Conservation (phyloP, 805 yeast genomes). For the Saccharomycopsis schoenii region DNA sequence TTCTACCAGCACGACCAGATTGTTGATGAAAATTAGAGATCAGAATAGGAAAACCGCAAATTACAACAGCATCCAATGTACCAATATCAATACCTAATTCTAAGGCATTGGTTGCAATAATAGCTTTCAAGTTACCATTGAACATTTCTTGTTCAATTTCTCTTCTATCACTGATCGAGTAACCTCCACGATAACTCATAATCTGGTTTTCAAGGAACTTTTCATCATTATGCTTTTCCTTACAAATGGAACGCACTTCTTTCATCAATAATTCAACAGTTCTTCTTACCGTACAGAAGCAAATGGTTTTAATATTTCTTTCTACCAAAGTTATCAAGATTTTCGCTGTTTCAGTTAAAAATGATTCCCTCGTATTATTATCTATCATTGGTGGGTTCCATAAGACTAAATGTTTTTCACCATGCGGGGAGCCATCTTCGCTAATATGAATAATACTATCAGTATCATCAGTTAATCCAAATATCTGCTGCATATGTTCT, state of each 20-base stretch:
- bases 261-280: conserved; percentile 85
- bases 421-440: conserved; percentile 85
- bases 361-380: conserved; percentile 49
- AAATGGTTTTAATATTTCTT: conserved; percentile 67
- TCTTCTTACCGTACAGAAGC: conserved; percentile 78
- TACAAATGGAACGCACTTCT: conserved; percentile 53
- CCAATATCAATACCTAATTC: conserved; percentile 96
- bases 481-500: conserved; percentile 60
- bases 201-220: conserved; percentile 41
- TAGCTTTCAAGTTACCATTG: conserved; percentile 72
- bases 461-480: conserved; percentile 39
- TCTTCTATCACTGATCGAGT: conserved; percentile 76
- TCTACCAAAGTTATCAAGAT: conserved; percentile 56
- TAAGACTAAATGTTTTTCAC: conserved; percentile 61
- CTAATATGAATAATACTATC: conserved; percentile 42
- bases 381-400: conserved; percentile 80
- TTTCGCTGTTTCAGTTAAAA: conserved; percentile 68
- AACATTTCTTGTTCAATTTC: conserved; percentile 87
- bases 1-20: conserved; percentile 94
- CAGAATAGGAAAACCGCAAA: conserved; percentile 89
- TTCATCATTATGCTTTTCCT: conserved; percentile 34
- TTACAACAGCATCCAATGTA: conserved; percentile 78
- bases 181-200: conserved; percentile 94
- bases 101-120: conserved; percentile 89
- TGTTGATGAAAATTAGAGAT: conserved; percentile 88